Base-by-base conservation (phyloP, 495 filamentous ascomycete genomes). In the Margaritispora aquatica region DNA sequence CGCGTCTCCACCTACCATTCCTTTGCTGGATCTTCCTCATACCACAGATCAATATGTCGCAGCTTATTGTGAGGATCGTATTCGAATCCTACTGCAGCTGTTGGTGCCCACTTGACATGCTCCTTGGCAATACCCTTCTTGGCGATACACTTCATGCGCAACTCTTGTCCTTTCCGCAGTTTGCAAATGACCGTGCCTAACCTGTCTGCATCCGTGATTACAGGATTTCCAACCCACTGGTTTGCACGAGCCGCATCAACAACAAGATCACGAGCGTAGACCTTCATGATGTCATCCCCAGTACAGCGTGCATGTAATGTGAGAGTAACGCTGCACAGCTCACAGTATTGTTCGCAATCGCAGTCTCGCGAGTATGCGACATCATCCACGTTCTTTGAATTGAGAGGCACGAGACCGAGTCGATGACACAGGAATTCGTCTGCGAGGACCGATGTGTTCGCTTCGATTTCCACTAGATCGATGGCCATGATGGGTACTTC, bases 121-220 rank as follows among this genome's bases (percentile, higher is more conserved):
- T 98, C 94, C 78, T 97, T 98, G 2, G 93, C 92, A 59, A 97
- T 97, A 0, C 94, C 94, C 78, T 97, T 97, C 80, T 96, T 97
- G 54, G 92, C 95, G 63, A 97, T 85, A 67, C 93, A 97, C 46
- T 84, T 87, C 70, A 97, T 80, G 70, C 88, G 86, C 54, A 98
- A 69, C 70, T 96, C 89, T 70, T 98, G 95, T 3, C 85, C 88
- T 57, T 89, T 88, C 21, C 92, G 79, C 63, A 98, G 74, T 75
- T 97, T 96, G 69, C 86, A 87, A 64, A 98, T 92, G 57, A 97
- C 78, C 4, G 84, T 78, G 0, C 94, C 94, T 54, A 87, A 80
- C 1, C 85, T 84, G 26, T 93, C 88, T 0, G 86, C 77, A 64
- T 98, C 95, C n/a, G 70, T 78, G 65, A 96, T 90, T 53, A 97